Evolutionary conservation across 1,284 basidiomycete genomes (phyloP).

Genomic region (Sphaerobolus stellatus): DNA sequence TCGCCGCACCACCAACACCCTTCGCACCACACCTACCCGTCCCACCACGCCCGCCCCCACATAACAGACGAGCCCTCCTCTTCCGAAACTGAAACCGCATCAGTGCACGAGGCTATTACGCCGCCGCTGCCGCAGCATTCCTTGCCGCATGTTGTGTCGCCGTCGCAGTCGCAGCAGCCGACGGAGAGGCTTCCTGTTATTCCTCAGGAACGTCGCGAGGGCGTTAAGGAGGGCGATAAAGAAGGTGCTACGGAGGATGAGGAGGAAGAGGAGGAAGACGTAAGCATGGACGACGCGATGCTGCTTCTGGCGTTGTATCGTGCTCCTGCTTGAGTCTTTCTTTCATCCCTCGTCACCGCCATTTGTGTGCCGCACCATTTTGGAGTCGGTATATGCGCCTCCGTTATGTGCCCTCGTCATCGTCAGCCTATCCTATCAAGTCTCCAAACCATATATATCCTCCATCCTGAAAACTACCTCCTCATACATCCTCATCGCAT

Average conservation of each 20-base stretch:
- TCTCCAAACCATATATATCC: too few relatives aligned
- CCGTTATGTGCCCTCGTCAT: too few relatives aligned
- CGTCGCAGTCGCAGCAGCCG: neutral
- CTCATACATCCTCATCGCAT: too few relatives aligned
- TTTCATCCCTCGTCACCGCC: too few relatives aligned
- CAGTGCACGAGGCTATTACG: conserved; percentile 10
- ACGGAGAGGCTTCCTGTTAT: neutral
- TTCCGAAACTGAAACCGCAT: neutral
- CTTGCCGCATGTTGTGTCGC: neutral
- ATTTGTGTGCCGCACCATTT: too few relatives aligned
- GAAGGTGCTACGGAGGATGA: too few relatives aligned
- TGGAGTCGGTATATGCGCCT: too few relatives aligned
- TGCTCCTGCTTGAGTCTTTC: too few relatives aligned
- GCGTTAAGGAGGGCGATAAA: neutral
- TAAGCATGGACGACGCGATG: conserved; percentile 10
- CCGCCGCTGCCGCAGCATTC: conserved; percentile 4
- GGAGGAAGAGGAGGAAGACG: neutral
- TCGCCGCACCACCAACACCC: neutral
- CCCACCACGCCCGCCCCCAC: neutral
- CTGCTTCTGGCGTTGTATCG: conserved; percentile 9
- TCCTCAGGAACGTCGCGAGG: neutral
- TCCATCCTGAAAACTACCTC: too few relatives aligned
- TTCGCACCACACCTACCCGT: neutral
- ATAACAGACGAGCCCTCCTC: neutral
- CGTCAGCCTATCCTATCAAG: too few relatives aligned